Evolutionary conservation across 257 asterid species (phyloP).

Genomic region (Coffea eugenioides): DNA sequence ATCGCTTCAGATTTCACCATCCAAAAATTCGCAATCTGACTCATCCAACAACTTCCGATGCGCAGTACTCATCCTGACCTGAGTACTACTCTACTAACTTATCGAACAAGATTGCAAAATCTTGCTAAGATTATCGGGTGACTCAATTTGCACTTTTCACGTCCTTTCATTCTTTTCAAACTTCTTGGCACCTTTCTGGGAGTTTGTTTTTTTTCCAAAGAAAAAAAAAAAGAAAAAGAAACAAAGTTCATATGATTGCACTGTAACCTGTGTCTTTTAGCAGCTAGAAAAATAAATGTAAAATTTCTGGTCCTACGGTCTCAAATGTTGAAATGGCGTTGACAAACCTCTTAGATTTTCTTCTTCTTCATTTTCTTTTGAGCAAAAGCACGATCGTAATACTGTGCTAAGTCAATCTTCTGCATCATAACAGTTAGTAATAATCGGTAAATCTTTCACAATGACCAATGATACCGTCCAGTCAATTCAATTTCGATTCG

Average conservation of each 20-base stretch:
- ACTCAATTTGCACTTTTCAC: background rate
- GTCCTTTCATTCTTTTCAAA: constrained; percentile 2
- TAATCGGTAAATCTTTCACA: background rate
- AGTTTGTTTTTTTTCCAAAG: background rate
- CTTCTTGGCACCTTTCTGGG: background rate
- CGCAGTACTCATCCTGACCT: background rate
- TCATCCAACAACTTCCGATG: background rate
- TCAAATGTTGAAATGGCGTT: background rate
- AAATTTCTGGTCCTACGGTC: background rate
- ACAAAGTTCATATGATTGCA: background rate
- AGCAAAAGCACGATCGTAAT: background rate
- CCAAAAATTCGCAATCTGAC: background rate
- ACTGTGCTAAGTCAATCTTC: background rate
- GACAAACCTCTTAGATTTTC: background rate
- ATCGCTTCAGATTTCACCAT: background rate
- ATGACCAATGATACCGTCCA: background rate
- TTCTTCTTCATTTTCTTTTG: too few relatives aligned
- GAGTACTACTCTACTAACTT: background rate
- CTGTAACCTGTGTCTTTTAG: background rate
- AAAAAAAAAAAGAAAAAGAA: background rate
- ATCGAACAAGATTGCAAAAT: background rate
- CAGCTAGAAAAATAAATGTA: background rate
- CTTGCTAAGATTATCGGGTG: background rate
- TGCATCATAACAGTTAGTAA: background rate
- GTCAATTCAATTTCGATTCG: background rate